Evolutionary conservation across 805 yeast species (phyloP), one percentile per base, ranked within the genome.

Genomic region (Candida maesae): DNA sequence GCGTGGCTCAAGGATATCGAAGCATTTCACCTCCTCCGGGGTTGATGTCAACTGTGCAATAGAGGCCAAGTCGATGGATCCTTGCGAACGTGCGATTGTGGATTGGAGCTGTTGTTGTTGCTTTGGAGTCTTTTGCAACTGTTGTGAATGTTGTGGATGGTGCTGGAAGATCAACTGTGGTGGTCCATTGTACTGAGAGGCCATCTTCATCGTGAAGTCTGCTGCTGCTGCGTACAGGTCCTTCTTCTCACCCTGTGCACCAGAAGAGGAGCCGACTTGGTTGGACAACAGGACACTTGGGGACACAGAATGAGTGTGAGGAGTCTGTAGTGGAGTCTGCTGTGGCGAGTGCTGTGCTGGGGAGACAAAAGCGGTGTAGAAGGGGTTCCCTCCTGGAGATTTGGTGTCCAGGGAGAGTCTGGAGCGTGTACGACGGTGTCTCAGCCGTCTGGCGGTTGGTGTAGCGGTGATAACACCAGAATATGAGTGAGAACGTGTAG

Each of bases 371-470:
- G 70, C 69, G 6, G 69, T 49, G 52, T 71, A 72, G 52, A 73
- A 73, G 9, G 78, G 78, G 48, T 72, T 73, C 8, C 62, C 61
- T 14, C 56, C 51, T 11, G 72, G 71, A 1, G 71, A 66, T 47
- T 58, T 63, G 11, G 18, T 30, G 20, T 43, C 47, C 16, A 43
- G 33, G 3, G 32, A 60, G 58, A 15, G 54, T 48, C 36, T 33
- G 35, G 33, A 49, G 26, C 37, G 49, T 3, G 38, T 39, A 41
- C 35, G 46, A 29, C 17, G 59, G 50, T n/a, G 58, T 45, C 33
- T 43, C 36, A 36, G 28, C 26, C 39, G 26, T 38, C 36, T 43
- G 3, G 47, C 38, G 8, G 45, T 35, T 20, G 35, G 39, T 2
- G 42, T 39, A 5, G 35, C 25, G 15, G 38, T 35, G 14, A 18